Percentiles rank a stretch among this genome's conserved stretches.
Evolutionary conservation across 2,329 filamentous ascomycete genomes (phyloP).

Genomic region (Ophiostoma sp.): DNA sequence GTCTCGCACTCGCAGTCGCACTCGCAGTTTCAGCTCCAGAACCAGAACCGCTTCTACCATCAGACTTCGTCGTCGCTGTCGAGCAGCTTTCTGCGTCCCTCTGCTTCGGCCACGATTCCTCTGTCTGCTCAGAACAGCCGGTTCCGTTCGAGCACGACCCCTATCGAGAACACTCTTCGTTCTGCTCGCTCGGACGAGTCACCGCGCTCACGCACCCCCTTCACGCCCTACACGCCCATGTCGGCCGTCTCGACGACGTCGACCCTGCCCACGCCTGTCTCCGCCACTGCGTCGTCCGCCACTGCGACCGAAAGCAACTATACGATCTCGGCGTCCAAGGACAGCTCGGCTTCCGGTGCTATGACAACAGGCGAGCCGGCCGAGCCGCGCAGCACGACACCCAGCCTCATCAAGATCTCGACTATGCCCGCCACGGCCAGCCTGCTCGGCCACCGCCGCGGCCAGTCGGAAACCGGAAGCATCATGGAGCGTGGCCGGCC

Average conservation of each 20-base stretch:
- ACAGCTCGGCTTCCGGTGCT: conserved; percentile 25
- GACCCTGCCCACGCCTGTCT: conserved; percentile 45
- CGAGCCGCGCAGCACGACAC: conserved; percentile 7
- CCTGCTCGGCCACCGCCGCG: conserved; percentile 43
- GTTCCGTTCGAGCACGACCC: conserved; percentile 43
- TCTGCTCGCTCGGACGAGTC: conserved; percentile 44
- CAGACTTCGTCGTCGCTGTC: conserved; percentile 15
- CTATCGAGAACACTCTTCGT: conserved; percentile 38
- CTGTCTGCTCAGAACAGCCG: conserved; percentile 37
- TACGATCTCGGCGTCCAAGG: background rate
- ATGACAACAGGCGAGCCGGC: conserved; percentile 31
- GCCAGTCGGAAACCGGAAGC: conserved; percentile 52
- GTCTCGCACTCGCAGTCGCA: background rate
- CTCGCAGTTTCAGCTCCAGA: background rate
- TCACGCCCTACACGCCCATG: conserved; percentile 43
- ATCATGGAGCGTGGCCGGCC: conserved; percentile 60
- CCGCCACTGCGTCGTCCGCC: conserved; percentile 31
- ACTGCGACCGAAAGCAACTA: background rate
- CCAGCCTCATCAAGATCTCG: conserved; percentile 31
- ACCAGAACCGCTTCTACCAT: conserved; percentile 20
- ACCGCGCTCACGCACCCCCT: conserved; percentile 42
- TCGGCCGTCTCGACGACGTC: conserved; percentile 32
- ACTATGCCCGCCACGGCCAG: conserved; percentile 29
- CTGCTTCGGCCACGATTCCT: conserved; percentile 32
- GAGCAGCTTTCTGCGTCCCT: conserved; percentile 27